phyloP scores from a whole-genome alignment of 805 yeast species.

The Cephaloascus albidus region DNA sequence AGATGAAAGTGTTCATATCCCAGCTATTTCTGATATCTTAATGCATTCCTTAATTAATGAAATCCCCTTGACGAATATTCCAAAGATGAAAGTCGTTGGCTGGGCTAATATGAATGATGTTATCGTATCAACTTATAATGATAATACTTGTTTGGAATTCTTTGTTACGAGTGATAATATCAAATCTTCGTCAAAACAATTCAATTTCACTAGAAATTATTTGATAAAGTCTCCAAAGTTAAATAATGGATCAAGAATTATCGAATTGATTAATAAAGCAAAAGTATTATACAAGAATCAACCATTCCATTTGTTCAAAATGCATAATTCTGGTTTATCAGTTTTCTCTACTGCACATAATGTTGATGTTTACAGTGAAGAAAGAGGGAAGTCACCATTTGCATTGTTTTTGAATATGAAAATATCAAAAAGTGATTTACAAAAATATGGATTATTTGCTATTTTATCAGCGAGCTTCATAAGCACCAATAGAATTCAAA shows the following conservation, averaged over 20 bases:
- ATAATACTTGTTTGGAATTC: constrained; percentile 16
- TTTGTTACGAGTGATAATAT: constrained; percentile 7
- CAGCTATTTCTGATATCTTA: constrained; percentile 67
- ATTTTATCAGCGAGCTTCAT: constrained; percentile 38
- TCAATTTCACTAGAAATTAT: constrained; percentile 15
- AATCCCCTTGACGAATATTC: constrained; percentile 59
- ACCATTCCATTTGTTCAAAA: constrained; percentile 78
- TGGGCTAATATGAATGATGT: constrained; percentile 60
- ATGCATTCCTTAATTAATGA: constrained; percentile 90
- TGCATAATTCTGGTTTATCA: constrained; percentile 22
- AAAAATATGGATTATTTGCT: constrained; percentile 26
- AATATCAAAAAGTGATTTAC: constrained; percentile 25
- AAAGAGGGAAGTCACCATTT: constrained; percentile 51
- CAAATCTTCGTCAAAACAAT: constrained; percentile 11
- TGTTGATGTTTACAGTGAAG: constrained; percentile 36
- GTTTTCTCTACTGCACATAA: constrained; percentile 70
- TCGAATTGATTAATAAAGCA: constrained; percentile 57
- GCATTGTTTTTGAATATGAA: constrained; percentile 57
- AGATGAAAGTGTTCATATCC: constrained; percentile 22
- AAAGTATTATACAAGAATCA: constrained; percentile 67
- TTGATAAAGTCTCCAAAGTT: constrained; percentile 4
- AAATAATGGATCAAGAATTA: constrained; percentile 25
- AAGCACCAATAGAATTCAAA: constrained; percentile 16
- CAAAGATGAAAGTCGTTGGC: constrained; percentile 55
- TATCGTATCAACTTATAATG: constrained; percentile 34